Conservation (phyloP, 768 basidiomycete genomes). For the Amanita phalloides region DNA sequence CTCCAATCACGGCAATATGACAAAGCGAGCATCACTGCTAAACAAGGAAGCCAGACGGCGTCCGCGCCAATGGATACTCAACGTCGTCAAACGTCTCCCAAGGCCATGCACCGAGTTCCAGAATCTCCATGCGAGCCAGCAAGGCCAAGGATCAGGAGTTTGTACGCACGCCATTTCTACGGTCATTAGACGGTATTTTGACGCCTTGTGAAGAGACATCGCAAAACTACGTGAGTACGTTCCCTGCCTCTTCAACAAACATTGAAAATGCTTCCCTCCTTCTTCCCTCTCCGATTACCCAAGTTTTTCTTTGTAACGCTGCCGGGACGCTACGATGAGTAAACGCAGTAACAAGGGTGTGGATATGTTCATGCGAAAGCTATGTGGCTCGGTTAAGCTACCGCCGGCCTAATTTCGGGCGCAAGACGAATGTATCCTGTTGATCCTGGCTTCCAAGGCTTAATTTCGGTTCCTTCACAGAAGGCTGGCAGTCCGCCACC, state of each 20-base stretch:
- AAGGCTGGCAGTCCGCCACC: conserved; percentile 57
- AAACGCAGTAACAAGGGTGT: conserved; percentile 99
- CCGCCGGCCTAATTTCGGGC: background rate
- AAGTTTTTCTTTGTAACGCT: too few species aligned
- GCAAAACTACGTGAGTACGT: conserved; percentile 52
- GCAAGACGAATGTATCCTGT: background rate
- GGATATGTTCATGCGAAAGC: conserved; percentile 99
- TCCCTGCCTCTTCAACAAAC: background rate
- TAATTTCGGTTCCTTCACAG: conserved; percentile 43
- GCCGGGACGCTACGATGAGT: conserved; percentile 99
- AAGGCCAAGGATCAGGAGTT: too few species aligned
- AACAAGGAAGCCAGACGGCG: too few species aligned
- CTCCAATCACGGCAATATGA: too few species aligned
- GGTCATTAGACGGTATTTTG: too few species aligned
- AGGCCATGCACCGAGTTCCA: too few species aligned
- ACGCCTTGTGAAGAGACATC: too few species aligned
- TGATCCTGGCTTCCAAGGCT: conserved; percentile 18
- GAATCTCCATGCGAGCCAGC: too few species aligned
- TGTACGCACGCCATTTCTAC: too few species aligned
- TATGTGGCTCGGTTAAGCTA: conserved; percentile 74
- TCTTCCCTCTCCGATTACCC: background rate
- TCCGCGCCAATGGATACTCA: too few species aligned
- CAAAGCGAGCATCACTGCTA: too few species aligned
- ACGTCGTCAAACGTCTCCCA: too few species aligned
- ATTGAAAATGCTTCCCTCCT: background rate